Percentiles rank a stretch among this genome's conserved stretches.
Evolutionary conservation across 2,329 filamentous ascomycete species (phyloP).

Genomic region (Laburnicola sp.): DNA sequence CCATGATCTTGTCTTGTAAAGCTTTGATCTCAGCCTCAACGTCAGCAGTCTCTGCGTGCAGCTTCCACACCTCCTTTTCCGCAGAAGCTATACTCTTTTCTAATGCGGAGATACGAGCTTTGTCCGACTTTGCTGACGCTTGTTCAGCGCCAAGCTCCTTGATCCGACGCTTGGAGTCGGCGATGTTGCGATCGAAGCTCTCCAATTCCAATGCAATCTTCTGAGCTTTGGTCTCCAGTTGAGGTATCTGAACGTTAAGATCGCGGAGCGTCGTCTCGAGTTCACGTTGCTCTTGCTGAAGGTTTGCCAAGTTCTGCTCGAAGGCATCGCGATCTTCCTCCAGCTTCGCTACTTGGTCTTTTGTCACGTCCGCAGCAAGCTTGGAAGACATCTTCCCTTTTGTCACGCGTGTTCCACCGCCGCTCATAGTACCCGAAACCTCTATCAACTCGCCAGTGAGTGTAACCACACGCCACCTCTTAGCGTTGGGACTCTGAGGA

Average conservation of each 20-base stretch:
- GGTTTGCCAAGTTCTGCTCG: conserved; percentile 79
- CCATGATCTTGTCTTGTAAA: conserved; percentile 97
- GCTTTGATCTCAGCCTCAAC: conserved; percentile 91
- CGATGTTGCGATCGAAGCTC: conserved; percentile 80
- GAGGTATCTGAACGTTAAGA: conserved; percentile 76
- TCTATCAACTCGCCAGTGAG: conserved; percentile 95
- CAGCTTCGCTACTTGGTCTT: conserved; percentile 85
- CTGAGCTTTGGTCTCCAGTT: conserved; percentile 85
- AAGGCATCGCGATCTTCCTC: conserved; percentile 84
- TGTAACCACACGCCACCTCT: conserved; percentile 94
- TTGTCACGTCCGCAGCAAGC: conserved; percentile 80
- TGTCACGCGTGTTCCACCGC: conserved; percentile 87
- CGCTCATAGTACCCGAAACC: conserved; percentile 98
- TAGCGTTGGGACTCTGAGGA: too few species aligned
- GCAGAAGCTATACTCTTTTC: conserved; percentile 77
- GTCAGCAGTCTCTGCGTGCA: conserved; percentile 82
- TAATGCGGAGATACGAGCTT: conserved; percentile 70
- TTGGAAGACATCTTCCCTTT: conserved; percentile 97
- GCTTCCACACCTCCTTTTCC: conserved; percentile 75
- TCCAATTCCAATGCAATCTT: conserved; percentile 88
- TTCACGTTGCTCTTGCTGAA: conserved; percentile 81
- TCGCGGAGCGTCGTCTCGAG: conserved; percentile 74
- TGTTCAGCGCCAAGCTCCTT: conserved; percentile 82
- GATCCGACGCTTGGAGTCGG: conserved; percentile 80
- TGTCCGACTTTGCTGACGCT: conserved; percentile 78